phyloP scores from a whole-genome alignment of 1,139 yeast species.

The Pneumocystis murina region DNA sequence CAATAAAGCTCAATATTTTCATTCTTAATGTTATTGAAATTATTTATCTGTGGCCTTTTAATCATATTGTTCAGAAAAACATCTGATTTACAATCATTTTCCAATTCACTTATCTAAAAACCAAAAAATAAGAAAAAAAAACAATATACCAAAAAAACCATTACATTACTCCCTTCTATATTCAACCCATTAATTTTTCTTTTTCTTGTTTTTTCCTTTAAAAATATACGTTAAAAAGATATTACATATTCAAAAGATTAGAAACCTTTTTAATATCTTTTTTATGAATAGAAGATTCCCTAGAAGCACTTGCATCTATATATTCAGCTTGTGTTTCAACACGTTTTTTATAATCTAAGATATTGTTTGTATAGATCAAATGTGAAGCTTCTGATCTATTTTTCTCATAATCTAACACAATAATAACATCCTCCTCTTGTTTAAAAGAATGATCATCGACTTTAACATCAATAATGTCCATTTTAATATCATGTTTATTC shows the following conservation, averaged over 20 bases:
- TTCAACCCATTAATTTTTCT: background rate
- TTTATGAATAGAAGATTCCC: background rate
- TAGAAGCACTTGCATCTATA: background rate
- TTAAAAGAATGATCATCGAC: background rate
- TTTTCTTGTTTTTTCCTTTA: background rate
- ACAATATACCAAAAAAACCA: background rate
- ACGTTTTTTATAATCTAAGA: background rate
- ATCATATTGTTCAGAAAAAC: background rate
- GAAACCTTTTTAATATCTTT: background rate
- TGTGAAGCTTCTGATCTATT: background rate
- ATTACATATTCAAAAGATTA: background rate
- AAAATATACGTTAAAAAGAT: background rate
- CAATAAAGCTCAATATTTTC: constrained; percentile 51
- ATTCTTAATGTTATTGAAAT: background rate
- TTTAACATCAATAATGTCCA: background rate
- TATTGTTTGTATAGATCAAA: background rate
- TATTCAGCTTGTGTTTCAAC: background rate
- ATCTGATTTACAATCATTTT: background rate
- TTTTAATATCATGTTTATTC: background rate
- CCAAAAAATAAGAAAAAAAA: background rate
- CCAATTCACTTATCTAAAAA: background rate
- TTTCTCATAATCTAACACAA: background rate
- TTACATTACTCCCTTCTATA: background rate
- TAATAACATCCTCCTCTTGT: background rate
- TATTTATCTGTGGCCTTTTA: background rate